Percentiles rank a stretch among this genome's conserved stretches.
These are phyloP conservation scores for Ustilaginoidea virens DNA, from an alignment of 2,329 filamentous ascomycete genomes.

Conservation along the genomic window DNA sequence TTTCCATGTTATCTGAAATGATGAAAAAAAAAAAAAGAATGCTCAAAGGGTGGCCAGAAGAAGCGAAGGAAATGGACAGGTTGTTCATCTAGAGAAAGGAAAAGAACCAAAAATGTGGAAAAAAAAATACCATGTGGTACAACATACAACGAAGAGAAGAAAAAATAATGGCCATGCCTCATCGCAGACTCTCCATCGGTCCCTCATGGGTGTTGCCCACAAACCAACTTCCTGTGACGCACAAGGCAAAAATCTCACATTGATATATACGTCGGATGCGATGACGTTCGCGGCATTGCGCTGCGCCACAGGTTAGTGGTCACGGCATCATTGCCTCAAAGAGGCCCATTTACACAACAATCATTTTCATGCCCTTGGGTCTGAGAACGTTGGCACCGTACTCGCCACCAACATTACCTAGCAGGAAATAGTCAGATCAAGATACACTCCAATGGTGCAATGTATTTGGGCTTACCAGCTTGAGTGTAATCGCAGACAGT, in stretches of 20 bases:
- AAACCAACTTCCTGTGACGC: no score
- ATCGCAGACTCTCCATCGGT: slow-evolving; percentile 3
- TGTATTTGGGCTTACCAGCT: slow-evolving; percentile 38
- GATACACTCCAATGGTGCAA: not conserved
- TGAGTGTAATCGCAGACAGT: slow-evolving; percentile 82
- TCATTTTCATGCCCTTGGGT: slow-evolving; percentile 15
- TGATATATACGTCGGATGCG: no score
- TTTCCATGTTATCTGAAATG: no score
- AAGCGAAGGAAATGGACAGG: slow-evolving; percentile 2
- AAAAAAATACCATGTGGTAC: slow-evolving; percentile 16
- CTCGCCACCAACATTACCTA: slow-evolving; percentile 36
- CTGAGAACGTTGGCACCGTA: slow-evolving; percentile 34
- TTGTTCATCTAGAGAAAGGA: no score
- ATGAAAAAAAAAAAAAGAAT: not conserved
- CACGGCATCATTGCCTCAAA: no score
- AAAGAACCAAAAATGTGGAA: no score
- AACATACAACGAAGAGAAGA: slow-evolving; percentile 22
- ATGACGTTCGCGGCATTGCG: no score
- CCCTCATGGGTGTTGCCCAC: no score
- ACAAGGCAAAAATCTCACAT: no score
- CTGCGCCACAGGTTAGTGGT: no score
- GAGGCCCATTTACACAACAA: slow-evolving; percentile 13
- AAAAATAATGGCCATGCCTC: slow-evolving; percentile 9
- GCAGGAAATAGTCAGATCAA: slow-evolving; percentile 4
- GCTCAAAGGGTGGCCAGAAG: not conserved